phyloP scores from a whole-genome alignment of 1,284 basidiomycete species.

The Dichomitus squalens region DNA sequence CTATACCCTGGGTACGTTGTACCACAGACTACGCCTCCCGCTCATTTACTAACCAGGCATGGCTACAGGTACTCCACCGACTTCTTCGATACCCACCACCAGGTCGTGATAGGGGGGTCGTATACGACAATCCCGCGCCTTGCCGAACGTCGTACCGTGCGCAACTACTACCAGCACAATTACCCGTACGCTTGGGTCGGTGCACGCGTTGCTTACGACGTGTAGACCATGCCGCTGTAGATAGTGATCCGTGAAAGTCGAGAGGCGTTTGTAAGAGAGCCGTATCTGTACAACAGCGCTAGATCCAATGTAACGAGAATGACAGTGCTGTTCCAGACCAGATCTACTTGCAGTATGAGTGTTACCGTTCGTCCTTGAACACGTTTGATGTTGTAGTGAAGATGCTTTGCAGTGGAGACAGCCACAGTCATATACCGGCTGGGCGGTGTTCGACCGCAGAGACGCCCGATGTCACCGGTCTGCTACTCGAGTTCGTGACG shows the following conservation, averaged over 20 bases:
- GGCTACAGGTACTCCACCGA: constrained; percentile 76
- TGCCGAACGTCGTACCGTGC: constrained; percentile 71
- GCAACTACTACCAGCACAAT: constrained; percentile 85
- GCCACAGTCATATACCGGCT: too few species aligned
- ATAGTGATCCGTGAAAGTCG: not conserved
- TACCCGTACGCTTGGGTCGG: constrained; percentile 78
- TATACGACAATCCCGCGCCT: constrained; percentile 86
- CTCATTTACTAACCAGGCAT: constrained; percentile 10
- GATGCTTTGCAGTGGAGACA: too few species aligned
- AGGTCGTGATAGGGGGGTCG: constrained; percentile 88
- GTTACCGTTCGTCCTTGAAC: too few species aligned
- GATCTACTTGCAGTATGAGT: too few species aligned
- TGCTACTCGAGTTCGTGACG: too few species aligned
- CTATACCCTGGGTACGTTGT: constrained; percentile 78
- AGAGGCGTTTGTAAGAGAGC: not conserved
- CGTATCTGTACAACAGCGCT: too few species aligned
- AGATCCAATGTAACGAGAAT: too few species aligned
- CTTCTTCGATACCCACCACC: constrained; percentile 87
- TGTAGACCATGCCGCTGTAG: not conserved
- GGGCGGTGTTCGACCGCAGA: too few species aligned
- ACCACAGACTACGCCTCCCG: not conserved
- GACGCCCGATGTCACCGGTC: too few species aligned
- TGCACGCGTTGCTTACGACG: constrained; percentile 75
- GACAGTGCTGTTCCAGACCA: too few species aligned
- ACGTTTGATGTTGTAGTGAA: too few species aligned